phyloP scores from a whole-genome alignment of 768 basidiomycete species.

The Mycena vitilis region DNA sequence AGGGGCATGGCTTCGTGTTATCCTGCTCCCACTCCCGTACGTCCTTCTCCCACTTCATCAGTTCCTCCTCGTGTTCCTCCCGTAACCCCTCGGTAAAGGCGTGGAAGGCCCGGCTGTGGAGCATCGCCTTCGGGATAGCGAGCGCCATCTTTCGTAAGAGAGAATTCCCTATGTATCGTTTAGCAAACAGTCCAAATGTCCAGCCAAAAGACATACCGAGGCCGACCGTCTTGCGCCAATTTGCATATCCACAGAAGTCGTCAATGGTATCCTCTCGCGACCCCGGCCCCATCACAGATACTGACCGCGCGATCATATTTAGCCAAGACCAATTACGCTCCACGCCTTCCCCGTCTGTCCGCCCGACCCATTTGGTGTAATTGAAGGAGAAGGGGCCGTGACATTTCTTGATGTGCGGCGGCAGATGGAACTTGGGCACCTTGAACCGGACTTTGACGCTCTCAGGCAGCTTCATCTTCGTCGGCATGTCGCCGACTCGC shows the following conservation, averaged over 20 bases:
- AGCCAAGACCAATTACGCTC: constrained; percentile 37
- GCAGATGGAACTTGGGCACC: constrained; percentile 43
- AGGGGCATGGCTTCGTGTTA: constrained; percentile 25
- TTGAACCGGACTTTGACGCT: constrained; percentile 3
- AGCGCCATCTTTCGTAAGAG: constrained; percentile 18
- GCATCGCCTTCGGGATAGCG: constrained; percentile 34
- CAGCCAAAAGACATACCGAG: constrained; percentile 3
- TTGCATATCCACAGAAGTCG: constrained; percentile 33
- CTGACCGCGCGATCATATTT: constrained; percentile 33
- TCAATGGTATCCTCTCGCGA: constrained; percentile 33
- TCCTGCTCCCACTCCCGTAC: constrained; percentile 34
- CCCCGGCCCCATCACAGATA: constrained; percentile 35
- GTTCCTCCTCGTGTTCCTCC: constrained; percentile 24
- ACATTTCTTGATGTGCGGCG: constrained; percentile 32
- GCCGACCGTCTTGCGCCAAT: constrained; percentile 26
- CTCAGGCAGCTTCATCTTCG: background rate
- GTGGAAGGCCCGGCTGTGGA: constrained; percentile 24
- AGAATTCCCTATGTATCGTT: background rate
- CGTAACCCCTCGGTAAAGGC: constrained; percentile 34
- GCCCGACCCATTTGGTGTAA: constrained; percentile 31
- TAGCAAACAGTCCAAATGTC: background rate
- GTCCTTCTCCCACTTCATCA: constrained; percentile 32
- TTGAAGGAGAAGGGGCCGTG: constrained; percentile 37
- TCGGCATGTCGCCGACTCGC: constrained; percentile 25
- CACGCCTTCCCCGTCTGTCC: constrained; percentile 39